Evolutionary conservation across 1,139 yeast genomes (phyloP).

Genomic region (Nadsonia commutata): DNA sequence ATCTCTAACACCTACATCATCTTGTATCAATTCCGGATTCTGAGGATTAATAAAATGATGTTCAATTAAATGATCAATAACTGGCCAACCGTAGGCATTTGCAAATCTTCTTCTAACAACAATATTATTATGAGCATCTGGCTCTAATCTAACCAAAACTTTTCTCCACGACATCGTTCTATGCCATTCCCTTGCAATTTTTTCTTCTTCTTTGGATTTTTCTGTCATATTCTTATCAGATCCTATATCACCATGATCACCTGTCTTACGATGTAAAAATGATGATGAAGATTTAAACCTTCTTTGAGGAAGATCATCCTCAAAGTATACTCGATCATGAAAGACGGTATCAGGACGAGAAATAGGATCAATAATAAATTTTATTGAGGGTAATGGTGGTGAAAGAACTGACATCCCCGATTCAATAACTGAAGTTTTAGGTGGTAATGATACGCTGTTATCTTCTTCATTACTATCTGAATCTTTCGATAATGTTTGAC

Average conservation of each 20-base stretch:
- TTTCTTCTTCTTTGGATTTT: conserved; percentile 48
- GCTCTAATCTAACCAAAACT: conserved; percentile 69
- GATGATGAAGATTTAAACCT: conserved; percentile 16
- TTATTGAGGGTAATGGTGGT: conserved; percentile 74
- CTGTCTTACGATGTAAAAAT: conserved; percentile 12
- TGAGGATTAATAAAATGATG: conserved; percentile 36
- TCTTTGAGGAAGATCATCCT: conserved; percentile 46
- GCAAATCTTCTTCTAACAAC: conserved; percentile 79
- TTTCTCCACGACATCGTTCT: conserved; percentile 79
- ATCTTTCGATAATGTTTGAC: conserved; percentile 17
- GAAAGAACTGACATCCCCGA: conserved; percentile 65
- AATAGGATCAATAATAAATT: conserved; percentile 54
- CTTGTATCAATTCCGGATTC: background rate
- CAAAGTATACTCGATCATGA: conserved; percentile 68
- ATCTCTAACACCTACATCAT: background rate
- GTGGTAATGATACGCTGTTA: conserved; percentile 27
- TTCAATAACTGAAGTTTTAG: conserved; percentile 67
- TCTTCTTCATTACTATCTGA: conserved; percentile 12
- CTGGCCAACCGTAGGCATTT: conserved; percentile 96
- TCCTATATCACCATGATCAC: conserved; percentile 9
- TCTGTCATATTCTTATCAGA: conserved; percentile 17
- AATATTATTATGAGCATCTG: conserved; percentile 94
- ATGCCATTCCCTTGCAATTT: conserved; percentile 83
- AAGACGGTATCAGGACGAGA: conserved; percentile 42
- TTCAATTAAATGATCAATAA: conserved; percentile 61